Percentiles rank a stretch among this genome's conserved stretches.
Conservation (phyloP, 2,329 filamentous ascomycete species). For the Colletotrichum siamense region DNA sequence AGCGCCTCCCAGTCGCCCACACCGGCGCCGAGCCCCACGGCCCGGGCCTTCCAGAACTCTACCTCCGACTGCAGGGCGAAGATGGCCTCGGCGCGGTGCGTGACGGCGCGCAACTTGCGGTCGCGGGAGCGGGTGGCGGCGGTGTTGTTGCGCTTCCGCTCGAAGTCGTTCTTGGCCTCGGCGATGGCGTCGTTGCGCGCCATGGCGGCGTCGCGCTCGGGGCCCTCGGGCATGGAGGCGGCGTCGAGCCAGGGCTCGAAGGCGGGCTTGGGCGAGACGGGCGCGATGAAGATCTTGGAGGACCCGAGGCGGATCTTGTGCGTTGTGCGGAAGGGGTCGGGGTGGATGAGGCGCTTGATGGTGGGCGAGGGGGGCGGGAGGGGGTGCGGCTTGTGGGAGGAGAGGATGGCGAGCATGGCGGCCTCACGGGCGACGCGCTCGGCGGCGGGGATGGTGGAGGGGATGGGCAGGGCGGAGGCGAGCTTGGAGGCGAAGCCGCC, state of each 20-base stretch:
- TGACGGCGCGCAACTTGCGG: not conserved
- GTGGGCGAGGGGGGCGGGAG: slow-evolving; percentile 30
- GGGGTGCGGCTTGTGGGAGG: slow-evolving; percentile 26
- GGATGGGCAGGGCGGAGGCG: slow-evolving; percentile 27
- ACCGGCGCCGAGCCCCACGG: slow-evolving; percentile 28
- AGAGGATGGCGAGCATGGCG: slow-evolving; percentile 28
- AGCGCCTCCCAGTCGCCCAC: slow-evolving; percentile 26
- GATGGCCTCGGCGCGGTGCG: slow-evolving; percentile 32
- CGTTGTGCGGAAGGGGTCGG: not conserved
- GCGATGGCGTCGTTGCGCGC: slow-evolving; percentile 32
- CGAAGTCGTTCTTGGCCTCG: slow-evolving; percentile 25
- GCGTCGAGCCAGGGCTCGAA: slow-evolving; percentile 25
- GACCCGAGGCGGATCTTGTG: not conserved
- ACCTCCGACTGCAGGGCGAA: slow-evolving; percentile 25
- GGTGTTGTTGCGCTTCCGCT: slow-evolving; percentile 40
- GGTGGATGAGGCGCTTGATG: not conserved
- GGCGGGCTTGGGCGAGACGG: not conserved
- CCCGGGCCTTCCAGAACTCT: slow-evolving; percentile 25
- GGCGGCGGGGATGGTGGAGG: not conserved
- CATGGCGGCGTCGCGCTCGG: slow-evolving; percentile 13
- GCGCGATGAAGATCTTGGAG: not conserved
- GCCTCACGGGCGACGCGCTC: slow-evolving; percentile 25
- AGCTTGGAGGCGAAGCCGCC: slow-evolving; percentile 20
- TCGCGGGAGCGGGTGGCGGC: slow-evolving; percentile 42
- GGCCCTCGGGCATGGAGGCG: not conserved